Evolutionary conservation across 345 rosid genomes (phyloP), one percentile per base, ranked within the genome.

Genomic region (Aquilaria sinensis): DNA sequence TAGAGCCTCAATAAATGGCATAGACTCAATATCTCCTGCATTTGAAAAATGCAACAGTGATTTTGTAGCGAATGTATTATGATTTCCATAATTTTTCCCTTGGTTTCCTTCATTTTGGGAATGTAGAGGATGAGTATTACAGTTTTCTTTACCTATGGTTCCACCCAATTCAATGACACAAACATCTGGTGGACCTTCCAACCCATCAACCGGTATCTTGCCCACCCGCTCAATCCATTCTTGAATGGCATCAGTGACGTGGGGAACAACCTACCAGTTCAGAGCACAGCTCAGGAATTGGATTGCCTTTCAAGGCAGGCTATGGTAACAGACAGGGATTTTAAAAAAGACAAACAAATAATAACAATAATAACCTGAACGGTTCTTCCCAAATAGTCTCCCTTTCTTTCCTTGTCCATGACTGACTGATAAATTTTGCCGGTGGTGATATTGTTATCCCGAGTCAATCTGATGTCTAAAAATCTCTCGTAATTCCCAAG

Each of bases 131-230:
- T 6, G 48, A 52, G 23, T 47, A 60, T 23, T 49, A 48, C 41
- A 37, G 43, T 8, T 16, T 32, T 14, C 58, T 51, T 16, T 82
- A 90, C 98, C 99, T 70, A 90, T 89, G 3, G 99, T 94, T 74
- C 99, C 99, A 56, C 99, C 99, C 69, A 94, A 80, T 80, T 94
- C 99, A 46, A 94, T 94, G 65, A 94, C 96, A 78, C 99, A 90
- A 67, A 94, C 96, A 84, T 94, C 99, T 46, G 97, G 85, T 46
- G 96, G 88, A 54, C 86, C 91, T 12, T 84, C 84, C 71, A 82
- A 63, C 62, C 96, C 99, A 63, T 90, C 97, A 0, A 94, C 99
- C 1, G 97, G 95, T 61, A 94, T 75, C 68, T 31, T 41, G 16
- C 96, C 96, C 6, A 81, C 96, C n/a, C 91, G 77, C 70, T 90